phyloP scores from a whole-genome alignment of 2,329 filamentous ascomycete species.

The Ploettnerulaceae sp. region DNA sequence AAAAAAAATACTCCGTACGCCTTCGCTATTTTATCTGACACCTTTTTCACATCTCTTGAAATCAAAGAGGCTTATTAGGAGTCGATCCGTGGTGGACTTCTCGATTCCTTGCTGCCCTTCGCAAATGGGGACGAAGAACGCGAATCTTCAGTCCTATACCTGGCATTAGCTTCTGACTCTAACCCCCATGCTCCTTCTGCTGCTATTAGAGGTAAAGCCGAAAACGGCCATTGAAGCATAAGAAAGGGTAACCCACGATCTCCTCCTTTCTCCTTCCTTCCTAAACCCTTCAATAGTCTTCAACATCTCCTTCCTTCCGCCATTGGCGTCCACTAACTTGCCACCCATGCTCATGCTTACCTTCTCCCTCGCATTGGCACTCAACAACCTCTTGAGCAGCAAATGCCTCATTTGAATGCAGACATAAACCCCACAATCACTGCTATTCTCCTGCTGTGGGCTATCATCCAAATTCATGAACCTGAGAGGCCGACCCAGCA shows the following conservation, averaged over 20 bases:
- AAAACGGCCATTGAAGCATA: neutral
- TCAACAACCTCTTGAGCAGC: slow-evolving; percentile 77
- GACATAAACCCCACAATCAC: slow-evolving; percentile 93
- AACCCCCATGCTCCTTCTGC: neutral
- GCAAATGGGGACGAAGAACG: slow-evolving; percentile 22
- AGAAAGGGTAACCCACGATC: slow-evolving; percentile 57
- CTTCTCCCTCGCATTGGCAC: slow-evolving; percentile 75
- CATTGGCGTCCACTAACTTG: slow-evolving; percentile 73
- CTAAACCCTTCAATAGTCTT: slow-evolving; percentile 81
- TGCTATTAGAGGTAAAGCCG: neutral
- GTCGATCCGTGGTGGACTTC: slow-evolving; percentile 27
- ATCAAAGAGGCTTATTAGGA: slow-evolving; percentile 11
- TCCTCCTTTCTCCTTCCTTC: slow-evolving; percentile 79
- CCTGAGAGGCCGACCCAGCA: slow-evolving; percentile 62
- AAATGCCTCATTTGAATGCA: slow-evolving; percentile 93
- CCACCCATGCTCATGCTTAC: slow-evolving; percentile 91
- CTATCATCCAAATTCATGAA: slow-evolving; percentile 81
- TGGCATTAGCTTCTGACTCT: slow-evolving; percentile 5
- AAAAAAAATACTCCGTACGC: slow-evolving; percentile 8
- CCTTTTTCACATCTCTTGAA: neutral
- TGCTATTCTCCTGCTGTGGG: slow-evolving; percentile 87
- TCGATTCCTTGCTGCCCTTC: slow-evolving; percentile 20
- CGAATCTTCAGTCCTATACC: slow-evolving; percentile 22
- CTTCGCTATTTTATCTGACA: slow-evolving; percentile 3
- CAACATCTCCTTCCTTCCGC: slow-evolving; percentile 85